These are phyloP conservation scores for Cryptococcus neoformans DNA, from an alignment of 1,284 basidiomycete genomes.

Conservation along the genomic window DNA sequence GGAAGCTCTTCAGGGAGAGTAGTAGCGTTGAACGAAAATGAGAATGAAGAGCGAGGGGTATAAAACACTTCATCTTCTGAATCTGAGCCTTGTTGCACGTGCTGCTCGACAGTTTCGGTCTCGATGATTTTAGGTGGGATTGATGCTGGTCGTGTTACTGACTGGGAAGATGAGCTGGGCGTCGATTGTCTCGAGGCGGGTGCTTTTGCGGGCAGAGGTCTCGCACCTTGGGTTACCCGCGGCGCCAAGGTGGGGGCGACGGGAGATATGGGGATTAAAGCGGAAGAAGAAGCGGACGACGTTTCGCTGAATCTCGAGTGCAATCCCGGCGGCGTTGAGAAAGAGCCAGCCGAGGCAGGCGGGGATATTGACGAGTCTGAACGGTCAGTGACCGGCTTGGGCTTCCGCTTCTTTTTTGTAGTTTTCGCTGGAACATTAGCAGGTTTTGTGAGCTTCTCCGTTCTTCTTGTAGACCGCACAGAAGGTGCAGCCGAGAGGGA, in stretches of 20 bases:
- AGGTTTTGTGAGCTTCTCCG: not conserved
- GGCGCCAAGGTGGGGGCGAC: not conserved
- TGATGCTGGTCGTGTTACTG: not conserved
- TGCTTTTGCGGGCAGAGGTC: not conserved
- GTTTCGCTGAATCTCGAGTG: conserved; percentile 14
- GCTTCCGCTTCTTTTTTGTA: conserved; percentile 23
- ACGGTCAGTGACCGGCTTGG: conserved; percentile 3
- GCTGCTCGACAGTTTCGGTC: no score
- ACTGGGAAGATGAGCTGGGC: conserved; percentile 10
- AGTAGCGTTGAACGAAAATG: not conserved
- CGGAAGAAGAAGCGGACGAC: conserved; percentile 25
- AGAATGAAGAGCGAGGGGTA: conserved; percentile 21
- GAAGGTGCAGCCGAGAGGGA: not conserved
- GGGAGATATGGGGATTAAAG: conserved; percentile 8
- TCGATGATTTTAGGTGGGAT: not conserved
- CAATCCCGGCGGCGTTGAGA: conserved; percentile 4
- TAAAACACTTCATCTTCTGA: conserved; percentile 25
- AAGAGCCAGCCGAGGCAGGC: not conserved
- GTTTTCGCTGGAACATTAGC: not conserved
- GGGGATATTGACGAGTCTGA: conserved; percentile 11
- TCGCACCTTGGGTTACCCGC: not conserved
- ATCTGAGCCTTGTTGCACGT: conserved; percentile 6
- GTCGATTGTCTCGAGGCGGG: conserved; percentile 20
- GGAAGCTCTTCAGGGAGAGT: not conserved
- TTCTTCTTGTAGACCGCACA: conserved; percentile 2